These are phyloP conservation scores for Pholiota conissans DNA, from an alignment of 768 basidiomycete species.

Conservation along the genomic window DNA sequence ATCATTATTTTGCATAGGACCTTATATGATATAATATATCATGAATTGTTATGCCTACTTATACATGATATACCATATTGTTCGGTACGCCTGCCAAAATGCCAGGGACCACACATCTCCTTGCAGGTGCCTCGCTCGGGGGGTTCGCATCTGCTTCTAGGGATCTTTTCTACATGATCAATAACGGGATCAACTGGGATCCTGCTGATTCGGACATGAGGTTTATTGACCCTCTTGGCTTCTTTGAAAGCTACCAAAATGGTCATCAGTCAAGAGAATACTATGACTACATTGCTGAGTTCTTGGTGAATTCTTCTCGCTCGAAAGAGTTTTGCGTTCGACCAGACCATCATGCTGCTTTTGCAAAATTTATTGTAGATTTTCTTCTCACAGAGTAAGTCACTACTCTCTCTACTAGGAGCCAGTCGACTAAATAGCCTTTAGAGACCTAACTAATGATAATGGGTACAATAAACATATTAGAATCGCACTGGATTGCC, in stretches of 20 bases:
- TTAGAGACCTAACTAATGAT: not conserved
- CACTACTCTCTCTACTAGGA: too few species aligned
- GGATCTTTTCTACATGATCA: not conserved
- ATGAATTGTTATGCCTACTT: too few species aligned
- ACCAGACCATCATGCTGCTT: not conserved
- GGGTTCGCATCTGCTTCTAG: not conserved
- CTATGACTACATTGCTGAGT: slow-evolving; percentile 4
- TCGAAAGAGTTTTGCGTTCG: slow-evolving; percentile 4
- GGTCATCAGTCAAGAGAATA: not conserved
- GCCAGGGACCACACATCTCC: not conserved
- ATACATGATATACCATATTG: too few species aligned
- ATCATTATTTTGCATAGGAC: too few species aligned
- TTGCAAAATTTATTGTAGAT: not conserved
- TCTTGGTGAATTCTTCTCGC: not conserved
- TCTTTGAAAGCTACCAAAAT: not conserved
- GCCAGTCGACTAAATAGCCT: not conserved
- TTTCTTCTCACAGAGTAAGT: slow-evolving; percentile 3
- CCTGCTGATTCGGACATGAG: slow-evolving; percentile 4
- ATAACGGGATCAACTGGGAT: not conserved
- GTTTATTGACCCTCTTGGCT: slow-evolving; percentile 1
- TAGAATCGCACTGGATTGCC: not conserved
- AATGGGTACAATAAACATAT: not conserved
- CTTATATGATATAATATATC: too few species aligned
- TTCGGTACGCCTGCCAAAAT: too few species aligned
- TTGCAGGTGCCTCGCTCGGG: not conserved